phyloP scores from a whole-genome alignment of 768 basidiomycete genomes.

The Rhodotorula babjevae region DNA sequence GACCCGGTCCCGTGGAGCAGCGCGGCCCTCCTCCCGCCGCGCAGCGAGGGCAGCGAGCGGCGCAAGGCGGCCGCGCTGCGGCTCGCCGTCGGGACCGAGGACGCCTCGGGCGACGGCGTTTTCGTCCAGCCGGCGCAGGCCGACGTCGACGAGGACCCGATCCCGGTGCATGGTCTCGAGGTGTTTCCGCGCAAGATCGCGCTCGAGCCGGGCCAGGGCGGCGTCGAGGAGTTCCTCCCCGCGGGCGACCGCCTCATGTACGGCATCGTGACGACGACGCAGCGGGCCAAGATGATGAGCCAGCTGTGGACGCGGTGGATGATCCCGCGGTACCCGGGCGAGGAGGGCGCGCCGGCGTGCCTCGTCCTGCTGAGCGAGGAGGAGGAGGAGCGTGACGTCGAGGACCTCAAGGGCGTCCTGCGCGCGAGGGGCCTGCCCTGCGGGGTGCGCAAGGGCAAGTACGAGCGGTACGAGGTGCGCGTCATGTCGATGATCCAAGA shows the following conservation, averaged over 20 bases:
- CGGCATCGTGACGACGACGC: slow-evolving; percentile 31
- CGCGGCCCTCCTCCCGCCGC: slow-evolving; percentile 3
- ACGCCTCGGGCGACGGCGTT: neutral
- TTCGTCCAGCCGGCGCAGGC: neutral
- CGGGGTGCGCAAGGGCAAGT: slow-evolving; percentile 12
- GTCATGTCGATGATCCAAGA: slow-evolving; percentile 37
- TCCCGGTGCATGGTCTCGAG: slow-evolving; percentile 15
- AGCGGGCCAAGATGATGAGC: slow-evolving; percentile 33
- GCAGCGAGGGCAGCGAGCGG: neutral
- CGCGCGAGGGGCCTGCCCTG: slow-evolving; percentile 20
- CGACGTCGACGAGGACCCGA: slow-evolving; percentile 5
- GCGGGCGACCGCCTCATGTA: slow-evolving; percentile 17
- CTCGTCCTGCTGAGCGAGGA: slow-evolving; percentile 33
- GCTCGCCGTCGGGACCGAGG: neutral
- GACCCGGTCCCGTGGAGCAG: slow-evolving; percentile 26
- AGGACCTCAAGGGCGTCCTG: slow-evolving; percentile 14
- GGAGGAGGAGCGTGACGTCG: slow-evolving; percentile 19
- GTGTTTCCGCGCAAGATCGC: slow-evolving; percentile 19
- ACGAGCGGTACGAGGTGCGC: slow-evolving; percentile 40
- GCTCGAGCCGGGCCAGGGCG: neutral
- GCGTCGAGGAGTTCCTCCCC: slow-evolving; percentile 7
- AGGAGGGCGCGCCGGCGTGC: slow-evolving; percentile 20
- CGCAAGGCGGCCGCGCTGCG: neutral
- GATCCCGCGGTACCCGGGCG: neutral
- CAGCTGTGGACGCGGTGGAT: slow-evolving; percentile 31